These are phyloP conservation scores for Talaromyces sp. DNA, from an alignment of 2,329 filamentous ascomycete genomes.

Conservation along the genomic window DNA sequence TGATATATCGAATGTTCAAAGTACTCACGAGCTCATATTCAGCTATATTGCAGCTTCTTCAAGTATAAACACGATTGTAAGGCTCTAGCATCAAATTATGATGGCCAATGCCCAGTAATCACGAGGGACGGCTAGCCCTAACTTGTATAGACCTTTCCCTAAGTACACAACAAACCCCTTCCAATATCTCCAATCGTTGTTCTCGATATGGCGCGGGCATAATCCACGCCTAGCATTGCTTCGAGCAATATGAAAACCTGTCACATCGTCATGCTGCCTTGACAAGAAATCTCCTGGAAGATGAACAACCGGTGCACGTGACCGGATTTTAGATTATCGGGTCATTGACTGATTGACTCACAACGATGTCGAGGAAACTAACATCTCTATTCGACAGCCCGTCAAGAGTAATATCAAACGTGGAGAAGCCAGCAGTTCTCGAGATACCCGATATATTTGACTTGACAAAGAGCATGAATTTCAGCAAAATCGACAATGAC, in stretches of 20 bases:
- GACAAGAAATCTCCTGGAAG: not conserved
- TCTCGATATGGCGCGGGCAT: not conserved
- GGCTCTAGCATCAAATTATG: not conserved
- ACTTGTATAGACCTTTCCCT: not conserved
- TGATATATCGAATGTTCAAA: not conserved
- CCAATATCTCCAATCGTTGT: not conserved
- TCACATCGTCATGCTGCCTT: not conserved
- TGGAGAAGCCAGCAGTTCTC: not conserved
- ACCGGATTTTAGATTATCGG: not conserved
- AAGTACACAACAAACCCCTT: not conserved
- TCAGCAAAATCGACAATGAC: conserved; percentile 22
- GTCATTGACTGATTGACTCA: not conserved
- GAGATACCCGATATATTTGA: not conserved
- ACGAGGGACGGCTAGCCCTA: not conserved
- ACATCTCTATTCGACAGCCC: not conserved
- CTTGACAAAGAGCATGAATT: not conserved
- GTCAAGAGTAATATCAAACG: not conserved
- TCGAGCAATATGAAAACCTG: not conserved
- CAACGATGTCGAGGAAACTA: not conserved
- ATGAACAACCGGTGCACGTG: not conserved
- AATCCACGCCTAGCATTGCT: not conserved
- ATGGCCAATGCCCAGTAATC: not conserved
- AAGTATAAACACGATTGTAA: not conserved
- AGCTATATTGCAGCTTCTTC: not conserved
- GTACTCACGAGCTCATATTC: not conserved